Evolutionary conservation across 2,329 filamentous ascomycete genomes (phyloP), one percentile per base, ranked within the genome.

Genomic region (Aspergillus tubingensis): DNA sequence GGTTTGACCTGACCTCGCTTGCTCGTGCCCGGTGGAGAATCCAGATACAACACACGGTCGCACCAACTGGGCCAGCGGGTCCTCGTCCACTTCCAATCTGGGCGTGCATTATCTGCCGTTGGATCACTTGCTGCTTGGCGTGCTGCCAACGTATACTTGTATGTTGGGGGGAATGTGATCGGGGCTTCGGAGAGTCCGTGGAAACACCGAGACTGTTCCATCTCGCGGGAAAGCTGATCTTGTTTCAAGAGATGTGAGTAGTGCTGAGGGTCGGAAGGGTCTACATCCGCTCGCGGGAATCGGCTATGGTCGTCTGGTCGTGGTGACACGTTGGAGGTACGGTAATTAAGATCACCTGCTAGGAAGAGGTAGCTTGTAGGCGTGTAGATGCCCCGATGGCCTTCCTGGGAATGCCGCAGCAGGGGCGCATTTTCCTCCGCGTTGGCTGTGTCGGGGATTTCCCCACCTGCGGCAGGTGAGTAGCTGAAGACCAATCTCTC

Each of bases 51-150:
- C 19, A 98, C 88, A 3, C 95, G 87, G 76, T 98, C 95, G 70
- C 92, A 96, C 95, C 94, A 98, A 70, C 89, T 88, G 1, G 95
- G 93, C 83, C 91, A 96, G 49, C 95, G 88, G 73, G 96, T 91
- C 59, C 82, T 81, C 7, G 92, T 91, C 85, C 92, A 97, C 32
- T 81, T 78, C 88, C 90, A 94, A 10, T 80, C 77, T 3, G 83
- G 76, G 44, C 65, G 68, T 48, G 67, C 63, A 13, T 73, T 67
- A 19, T 72, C 70, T 70, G 62, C 60, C 10, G 66, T 62, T 17
- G 68, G 48, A 49, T 38, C 60, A 55, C 59, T 38, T 15, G 68
- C 72, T 1, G 75, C 78, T 59, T 82, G 68, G 25, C 76, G 78
- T 13, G 80, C 77, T 7, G 74, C 73, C 30, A 77, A 69, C 1